A percentile compares a stretch with the other conserved stretches of the same genome.
Evolutionary conservation across 2,329 filamentous ascomycete species (phyloP).

Genomic region (Gaeumannomyces tritici): DNA sequence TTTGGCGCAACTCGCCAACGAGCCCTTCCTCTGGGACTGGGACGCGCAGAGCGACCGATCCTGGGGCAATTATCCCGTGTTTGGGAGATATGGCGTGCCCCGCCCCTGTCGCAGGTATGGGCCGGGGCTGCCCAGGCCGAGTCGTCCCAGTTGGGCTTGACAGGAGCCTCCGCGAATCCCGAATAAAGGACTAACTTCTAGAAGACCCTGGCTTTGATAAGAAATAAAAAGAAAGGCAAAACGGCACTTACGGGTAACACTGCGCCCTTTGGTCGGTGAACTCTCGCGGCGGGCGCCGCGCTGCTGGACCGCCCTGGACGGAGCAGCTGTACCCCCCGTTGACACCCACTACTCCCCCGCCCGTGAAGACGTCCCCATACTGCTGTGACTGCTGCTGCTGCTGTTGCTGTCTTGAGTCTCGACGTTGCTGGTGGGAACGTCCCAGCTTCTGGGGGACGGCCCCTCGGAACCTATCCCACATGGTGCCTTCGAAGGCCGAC

Average conservation of each 20-base stretch:
- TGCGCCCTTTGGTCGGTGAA: slow-evolving; percentile 15
- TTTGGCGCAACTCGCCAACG: neutral
- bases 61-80: neutral
- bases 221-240: slow-evolving; percentile 2
- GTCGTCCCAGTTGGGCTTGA: neutral
- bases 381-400: neutral
- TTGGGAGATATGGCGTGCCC: neutral
- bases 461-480: slow-evolving; percentile 5
- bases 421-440: slow-evolving; percentile 9
- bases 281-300: slow-evolving; percentile 20
- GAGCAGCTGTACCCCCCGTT: slow-evolving; percentile 23
- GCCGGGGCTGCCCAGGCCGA: neutral
- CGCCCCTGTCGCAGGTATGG: neutral
- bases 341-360: neutral
- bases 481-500: neutral
- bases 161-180: neutral
- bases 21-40: too few species aligned
- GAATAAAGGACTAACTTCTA: neutral
- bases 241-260: slow-evolving; percentile 15
- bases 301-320: slow-evolving; percentile 24
- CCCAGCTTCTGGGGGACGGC: slow-evolving; percentile 4
- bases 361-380: neutral
- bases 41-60: neutral
- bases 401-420: neutral
- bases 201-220: neutral